Base-by-base conservation (phyloP, 1,284 basidiomycete species). In the Peniophora sp. region DNA sequence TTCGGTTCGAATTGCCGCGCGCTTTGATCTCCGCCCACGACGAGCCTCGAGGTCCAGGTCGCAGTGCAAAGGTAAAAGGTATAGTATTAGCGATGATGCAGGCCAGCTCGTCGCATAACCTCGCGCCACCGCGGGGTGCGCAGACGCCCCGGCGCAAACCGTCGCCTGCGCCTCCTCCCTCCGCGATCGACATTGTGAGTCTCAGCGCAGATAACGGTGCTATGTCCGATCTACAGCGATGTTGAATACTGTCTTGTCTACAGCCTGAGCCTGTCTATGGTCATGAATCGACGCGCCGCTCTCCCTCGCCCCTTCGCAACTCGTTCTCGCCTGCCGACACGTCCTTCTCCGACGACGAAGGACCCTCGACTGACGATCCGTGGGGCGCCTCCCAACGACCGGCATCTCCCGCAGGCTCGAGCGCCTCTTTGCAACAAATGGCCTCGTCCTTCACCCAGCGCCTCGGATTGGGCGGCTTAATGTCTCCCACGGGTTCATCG, bases 381-480 rank as follows among this genome's bases (percentile, higher is more conserved):
- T 74, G 76, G 67, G 66, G 65, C 27, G 64, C 15, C 37, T 20
- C 37, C 8, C n/a, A 41, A 17, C 37, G 78, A 48, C 77, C 82
- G 0, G 71, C 76, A 5, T 81, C 82, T 0, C 80, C 81, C 18
- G 27, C 27, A 5, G 27, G 27, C 12, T 32, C 27, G 6, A 69
- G 80, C 9, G 76, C 85, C 2, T 85, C 85, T 3, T 77, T 88
- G 6, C 77, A 82, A 20, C 76, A 83, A 58, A 76, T 88, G 52
- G 86, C 87, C 22, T 73, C 79, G 14, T 84, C 74, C 61, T 74
- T 90, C 53, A 85, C 84, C 2, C 80, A 85, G 54, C 76, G 81
- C 42, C 77, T 90, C 18, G 27, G 27, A 32, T 32, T 32, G 6
- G 78, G 79, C 35, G 76, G 75, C 10, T 69, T 88, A 50, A 76